These are phyloP conservation scores for Talaromyces sp. DNA, from an alignment of 2,329 filamentous ascomycete genomes.

Conservation along the genomic window DNA sequence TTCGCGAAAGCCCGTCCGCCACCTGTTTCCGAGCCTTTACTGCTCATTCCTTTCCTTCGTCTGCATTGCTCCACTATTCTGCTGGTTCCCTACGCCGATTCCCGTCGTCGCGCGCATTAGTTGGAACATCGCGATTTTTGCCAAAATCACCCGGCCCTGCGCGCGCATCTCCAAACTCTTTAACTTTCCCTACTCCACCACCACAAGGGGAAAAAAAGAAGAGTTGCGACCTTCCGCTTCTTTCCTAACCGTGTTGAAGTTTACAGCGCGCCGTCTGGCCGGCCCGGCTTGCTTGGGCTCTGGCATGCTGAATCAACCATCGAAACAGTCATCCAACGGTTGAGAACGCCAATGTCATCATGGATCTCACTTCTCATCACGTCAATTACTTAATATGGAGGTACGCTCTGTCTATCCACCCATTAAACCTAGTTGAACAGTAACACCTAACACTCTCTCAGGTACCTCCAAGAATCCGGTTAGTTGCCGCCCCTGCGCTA, in stretches of 20 bases:
- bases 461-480: conserved; percentile 55
- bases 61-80: conserved; percentile 8
- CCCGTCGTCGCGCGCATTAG: conserved; percentile 8
- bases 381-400: conserved; percentile 68
- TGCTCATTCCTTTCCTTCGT: neutral
- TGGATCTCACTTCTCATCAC: conserved; percentile 51
- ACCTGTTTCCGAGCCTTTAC: neutral
- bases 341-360: conserved; percentile 38
- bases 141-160: neutral
- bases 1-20: no score
- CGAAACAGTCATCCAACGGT: conserved; percentile 16
- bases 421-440: neutral
- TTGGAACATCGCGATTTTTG: neutral
- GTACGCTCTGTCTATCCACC: conserved; percentile 35
- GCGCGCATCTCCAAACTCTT: neutral
- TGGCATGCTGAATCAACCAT: conserved; percentile 25
- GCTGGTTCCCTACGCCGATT: conserved; percentile 6
- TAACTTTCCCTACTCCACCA: neutral
- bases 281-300: conserved; percentile 9
- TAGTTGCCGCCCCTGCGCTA: conserved; percentile 21
- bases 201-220: neutral
- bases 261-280: conserved; percentile 12
- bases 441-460: conserved; percentile 17
- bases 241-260: conserved; percentile 1
- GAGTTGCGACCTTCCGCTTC: neutral